Evolutionary conservation across 148 eudicot species (phyloP).

Genomic region (Camellia lanceoleosa): DNA sequence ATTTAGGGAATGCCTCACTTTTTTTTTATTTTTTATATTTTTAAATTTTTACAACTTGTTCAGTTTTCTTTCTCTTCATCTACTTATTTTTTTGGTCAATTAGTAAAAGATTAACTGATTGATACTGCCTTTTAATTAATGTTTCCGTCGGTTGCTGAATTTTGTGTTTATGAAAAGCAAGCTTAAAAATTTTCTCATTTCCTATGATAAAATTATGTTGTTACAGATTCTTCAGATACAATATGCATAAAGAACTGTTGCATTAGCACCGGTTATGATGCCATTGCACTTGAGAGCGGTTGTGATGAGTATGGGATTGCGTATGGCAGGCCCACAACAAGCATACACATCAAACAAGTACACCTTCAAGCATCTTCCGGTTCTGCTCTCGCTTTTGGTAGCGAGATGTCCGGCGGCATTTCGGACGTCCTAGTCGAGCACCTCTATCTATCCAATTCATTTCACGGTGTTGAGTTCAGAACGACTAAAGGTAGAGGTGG

Average conservation of each 20-base stretch:
- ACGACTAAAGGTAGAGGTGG: conserved; percentile 52
- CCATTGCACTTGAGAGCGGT: conserved; percentile 54
- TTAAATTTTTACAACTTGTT: background rate
- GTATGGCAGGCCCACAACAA: conserved; percentile 37
- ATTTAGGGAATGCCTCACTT: too few species aligned
- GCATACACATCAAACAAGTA: conserved; percentile 44
- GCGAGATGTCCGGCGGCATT: conserved; percentile 61
- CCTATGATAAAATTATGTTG: background rate
- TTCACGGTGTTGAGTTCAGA: conserved; percentile 40
- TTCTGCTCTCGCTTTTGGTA: conserved; percentile 47
- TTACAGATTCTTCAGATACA: conserved; percentile 51
- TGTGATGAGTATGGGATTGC: conserved; percentile 55
- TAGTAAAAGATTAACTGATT: too few species aligned
- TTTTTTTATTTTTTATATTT: background rate
- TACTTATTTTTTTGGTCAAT: too few species aligned
- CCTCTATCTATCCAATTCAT: conserved; percentile 31
- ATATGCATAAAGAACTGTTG: conserved; percentile 46
- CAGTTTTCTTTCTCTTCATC: too few species aligned
- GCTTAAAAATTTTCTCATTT: background rate
- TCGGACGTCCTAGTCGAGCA: conserved; percentile 32
- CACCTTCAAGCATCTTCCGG: conserved; percentile 45
- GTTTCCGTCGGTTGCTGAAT: background rate
- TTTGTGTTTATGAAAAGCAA: background rate
- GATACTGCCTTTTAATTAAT: too few species aligned
- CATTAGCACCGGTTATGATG: conserved; percentile 50